Conservation (phyloP, 2,329 filamentous ascomycete species). For the Neopestalotiopsis clavispora region DNA sequence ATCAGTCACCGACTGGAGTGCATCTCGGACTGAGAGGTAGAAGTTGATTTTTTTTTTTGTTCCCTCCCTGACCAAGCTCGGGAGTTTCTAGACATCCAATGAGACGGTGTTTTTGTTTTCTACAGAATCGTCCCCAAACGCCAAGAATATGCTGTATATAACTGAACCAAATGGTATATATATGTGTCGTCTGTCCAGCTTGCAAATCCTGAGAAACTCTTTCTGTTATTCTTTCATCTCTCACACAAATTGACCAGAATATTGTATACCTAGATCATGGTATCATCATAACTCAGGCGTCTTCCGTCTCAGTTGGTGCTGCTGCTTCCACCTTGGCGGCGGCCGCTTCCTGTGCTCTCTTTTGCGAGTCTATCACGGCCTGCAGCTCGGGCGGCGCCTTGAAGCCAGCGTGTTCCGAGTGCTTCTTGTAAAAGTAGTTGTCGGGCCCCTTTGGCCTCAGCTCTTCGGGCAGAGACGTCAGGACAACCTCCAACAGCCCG, state of each 20-base stretch:
- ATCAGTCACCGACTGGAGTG: no score
- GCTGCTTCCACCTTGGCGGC: constrained; percentile 28
- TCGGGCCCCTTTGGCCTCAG: constrained; percentile 69
- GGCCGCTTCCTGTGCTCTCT: constrained; percentile 47
- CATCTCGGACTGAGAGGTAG: no score
- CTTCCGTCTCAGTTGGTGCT: constrained; percentile 18
- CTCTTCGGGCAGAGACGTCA: constrained; percentile 75
- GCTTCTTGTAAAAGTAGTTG: constrained; percentile 86
- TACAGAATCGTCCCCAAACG: constrained; percentile 3
- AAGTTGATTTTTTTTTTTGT: neutral
- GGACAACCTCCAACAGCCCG: constrained; percentile 72
- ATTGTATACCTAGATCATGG: neutral
- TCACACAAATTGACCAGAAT: no score
- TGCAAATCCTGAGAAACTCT: neutral
- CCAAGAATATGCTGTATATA: neutral
- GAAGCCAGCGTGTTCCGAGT: constrained; percentile 86
- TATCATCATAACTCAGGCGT: neutral
- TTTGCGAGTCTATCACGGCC: constrained; percentile 61
- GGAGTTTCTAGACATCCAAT: neutral
- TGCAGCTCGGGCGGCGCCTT: constrained; percentile 65
- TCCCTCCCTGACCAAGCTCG: neutral
- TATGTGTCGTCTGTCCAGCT: no score
- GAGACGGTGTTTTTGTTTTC: neutral
- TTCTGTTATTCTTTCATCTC: neutral
- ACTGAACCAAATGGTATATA: neutral